Percentiles rank a stretch among this genome's conserved stretches.
Evolutionary conservation across 1,284 basidiomycete species (phyloP).

Genomic region (Phaffia rhodozyma): DNA sequence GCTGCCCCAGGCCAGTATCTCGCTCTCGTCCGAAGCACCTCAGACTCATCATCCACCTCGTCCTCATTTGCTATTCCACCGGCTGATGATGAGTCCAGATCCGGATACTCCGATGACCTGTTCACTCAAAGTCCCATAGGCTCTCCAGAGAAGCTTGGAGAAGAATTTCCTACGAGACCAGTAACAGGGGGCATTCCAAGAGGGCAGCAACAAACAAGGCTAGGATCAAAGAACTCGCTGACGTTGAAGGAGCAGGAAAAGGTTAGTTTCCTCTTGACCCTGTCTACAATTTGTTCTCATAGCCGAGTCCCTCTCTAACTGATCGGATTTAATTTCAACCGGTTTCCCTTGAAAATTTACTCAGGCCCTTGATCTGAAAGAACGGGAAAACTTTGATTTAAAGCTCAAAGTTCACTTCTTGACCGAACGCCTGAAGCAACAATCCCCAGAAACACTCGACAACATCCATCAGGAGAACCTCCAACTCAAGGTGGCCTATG

Average conservation of each 20-base stretch:
- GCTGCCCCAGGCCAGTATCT: too few species aligned
- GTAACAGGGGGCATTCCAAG: neutral
- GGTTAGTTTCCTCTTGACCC: slow-evolving; percentile 40
- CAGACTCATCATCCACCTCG: neutral
- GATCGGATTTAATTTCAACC: neutral
- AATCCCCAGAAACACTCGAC: slow-evolving; percentile 84
- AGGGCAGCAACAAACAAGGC: neutral
- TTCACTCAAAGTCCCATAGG: slow-evolving; percentile 5
- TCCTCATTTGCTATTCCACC: neutral
- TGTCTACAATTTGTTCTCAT: neutral
- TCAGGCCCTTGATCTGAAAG: slow-evolving; percentile 81
- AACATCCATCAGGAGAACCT: slow-evolving; percentile 86
- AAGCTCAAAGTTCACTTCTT: slow-evolving; percentile 88
- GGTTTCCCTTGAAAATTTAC: neutral
- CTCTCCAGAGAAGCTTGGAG: neutral
- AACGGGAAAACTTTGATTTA: slow-evolving; percentile 90
- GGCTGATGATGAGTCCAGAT: neutral
- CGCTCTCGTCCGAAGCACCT: too few species aligned
- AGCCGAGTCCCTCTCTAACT: neutral
- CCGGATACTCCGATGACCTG: slow-evolving; percentile 5
- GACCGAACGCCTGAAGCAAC: slow-evolving; percentile 67
- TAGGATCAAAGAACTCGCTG: slow-evolving; percentile 29
- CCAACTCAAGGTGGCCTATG: slow-evolving; percentile 82
- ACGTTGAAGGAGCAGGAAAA: slow-evolving; percentile 90
- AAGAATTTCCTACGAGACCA: neutral